These are phyloP conservation scores for Talaromyces thailandensis DNA, from an alignment of 495 filamentous ascomycete species.

Conservation along the genomic window DNA sequence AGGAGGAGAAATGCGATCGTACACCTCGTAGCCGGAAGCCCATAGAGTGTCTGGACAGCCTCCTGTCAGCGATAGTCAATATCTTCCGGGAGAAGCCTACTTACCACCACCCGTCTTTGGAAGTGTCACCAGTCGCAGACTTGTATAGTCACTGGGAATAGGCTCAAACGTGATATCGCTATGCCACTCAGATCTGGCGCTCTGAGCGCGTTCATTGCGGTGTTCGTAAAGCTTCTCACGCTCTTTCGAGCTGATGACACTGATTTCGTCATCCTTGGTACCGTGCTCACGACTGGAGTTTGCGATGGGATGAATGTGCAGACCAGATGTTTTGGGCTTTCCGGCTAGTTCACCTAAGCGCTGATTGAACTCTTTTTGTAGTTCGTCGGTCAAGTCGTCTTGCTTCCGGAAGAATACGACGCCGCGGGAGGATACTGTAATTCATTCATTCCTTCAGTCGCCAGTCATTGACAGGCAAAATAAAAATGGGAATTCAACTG, in stretches of 20 bases:
- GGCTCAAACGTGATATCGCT: constrained; percentile 63
- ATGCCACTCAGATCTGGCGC: constrained; percentile 38
- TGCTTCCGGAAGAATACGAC: constrained; percentile 69
- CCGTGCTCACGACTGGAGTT: constrained; percentile 33
- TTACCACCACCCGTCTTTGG: constrained; percentile 62
- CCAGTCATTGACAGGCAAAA: neutral
- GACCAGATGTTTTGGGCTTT: constrained; percentile 45
- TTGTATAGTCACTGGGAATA: constrained; percentile 56
- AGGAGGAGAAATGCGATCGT: constrained; percentile 58
- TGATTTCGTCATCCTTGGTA: constrained; percentile 55
- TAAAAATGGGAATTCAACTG: constrained; percentile 22
- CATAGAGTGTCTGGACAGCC: constrained; percentile 20
- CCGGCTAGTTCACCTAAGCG: constrained; percentile 51
- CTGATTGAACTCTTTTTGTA: constrained; percentile 54
- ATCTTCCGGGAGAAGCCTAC: neutral
- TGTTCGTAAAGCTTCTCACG: constrained; percentile 43
- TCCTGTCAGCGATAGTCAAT: neutral
- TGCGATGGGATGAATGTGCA: constrained; percentile 61
- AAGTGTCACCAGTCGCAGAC: constrained; percentile 49
- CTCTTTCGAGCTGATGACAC: constrained; percentile 49
- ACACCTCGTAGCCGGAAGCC: constrained; percentile 36
- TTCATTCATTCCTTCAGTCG: neutral
- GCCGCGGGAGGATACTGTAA: constrained; percentile 60
- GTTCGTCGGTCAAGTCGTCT: constrained; percentile 46
- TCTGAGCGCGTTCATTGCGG: constrained; percentile 8